A percentile compares a stretch with the other conserved stretches of the same genome.
These are phyloP conservation scores for Stylosanthes scabra DNA, from an alignment of 331 rosid species.

Conservation along the genomic window DNA sequence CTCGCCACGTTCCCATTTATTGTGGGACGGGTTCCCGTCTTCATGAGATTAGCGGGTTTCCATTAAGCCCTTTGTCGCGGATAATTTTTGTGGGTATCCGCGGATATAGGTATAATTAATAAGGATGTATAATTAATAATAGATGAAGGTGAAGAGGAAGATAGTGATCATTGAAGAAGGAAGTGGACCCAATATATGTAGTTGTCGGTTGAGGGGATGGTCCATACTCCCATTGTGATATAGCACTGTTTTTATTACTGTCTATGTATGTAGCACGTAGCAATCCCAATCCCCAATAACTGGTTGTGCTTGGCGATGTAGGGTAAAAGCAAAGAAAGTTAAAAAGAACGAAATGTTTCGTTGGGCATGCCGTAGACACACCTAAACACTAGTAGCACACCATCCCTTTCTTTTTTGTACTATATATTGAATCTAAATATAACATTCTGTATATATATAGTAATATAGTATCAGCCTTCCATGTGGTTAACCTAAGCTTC, in stretches of 20 bases:
- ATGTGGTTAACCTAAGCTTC: too few relatives aligned
- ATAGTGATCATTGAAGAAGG: not conserved
- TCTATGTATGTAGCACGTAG: not conserved
- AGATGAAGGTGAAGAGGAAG: not conserved
- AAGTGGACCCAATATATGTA: not conserved
- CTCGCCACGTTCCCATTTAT: too few relatives aligned
- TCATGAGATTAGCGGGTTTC: too few relatives aligned
- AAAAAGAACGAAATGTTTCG: not conserved
- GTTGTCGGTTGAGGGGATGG: slow-evolving; percentile 11
- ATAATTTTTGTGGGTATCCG: too few relatives aligned
- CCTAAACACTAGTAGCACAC: not conserved
- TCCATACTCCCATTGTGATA: not conserved
- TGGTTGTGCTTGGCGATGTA: slow-evolving; percentile 51
- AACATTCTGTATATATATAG: too few relatives aligned
- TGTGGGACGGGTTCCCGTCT: too few relatives aligned
- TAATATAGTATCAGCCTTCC: too few relatives aligned
- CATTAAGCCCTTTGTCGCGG: too few relatives aligned
- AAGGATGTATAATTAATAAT: not conserved
- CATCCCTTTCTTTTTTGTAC: too few relatives aligned
- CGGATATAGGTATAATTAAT: too few relatives aligned
- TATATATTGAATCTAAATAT: too few relatives aligned
- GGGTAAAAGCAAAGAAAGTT: slow-evolving; percentile 44
- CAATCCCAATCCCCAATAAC: slow-evolving; percentile 36
- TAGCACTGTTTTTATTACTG: not conserved
- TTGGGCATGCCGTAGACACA: not conserved